These are phyloP conservation scores for Cichorium intybus DNA, from an alignment of 140 eudicot species.

Conservation along the genomic window DNA sequence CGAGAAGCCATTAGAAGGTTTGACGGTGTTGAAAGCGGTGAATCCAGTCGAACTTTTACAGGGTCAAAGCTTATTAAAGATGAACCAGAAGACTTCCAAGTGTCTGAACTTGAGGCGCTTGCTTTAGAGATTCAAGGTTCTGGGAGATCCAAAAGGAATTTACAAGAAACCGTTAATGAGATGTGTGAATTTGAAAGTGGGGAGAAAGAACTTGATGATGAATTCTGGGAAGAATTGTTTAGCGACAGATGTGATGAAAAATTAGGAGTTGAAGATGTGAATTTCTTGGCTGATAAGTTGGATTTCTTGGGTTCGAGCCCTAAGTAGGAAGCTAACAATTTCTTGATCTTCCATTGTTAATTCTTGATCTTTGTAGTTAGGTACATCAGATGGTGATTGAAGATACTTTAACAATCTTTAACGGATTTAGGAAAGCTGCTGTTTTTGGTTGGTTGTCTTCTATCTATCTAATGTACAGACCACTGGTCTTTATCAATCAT, in stretches of 20 bases:
- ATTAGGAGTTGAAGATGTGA: conserved; percentile 41
- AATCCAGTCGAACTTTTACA: conserved; percentile 30
- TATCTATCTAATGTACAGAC: conserved; percentile 10
- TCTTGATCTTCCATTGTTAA: conserved; percentile 28
- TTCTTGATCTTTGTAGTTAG: conserved; percentile 40
- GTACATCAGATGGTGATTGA: conserved; percentile 30
- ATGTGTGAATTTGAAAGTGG: conserved; percentile 28
- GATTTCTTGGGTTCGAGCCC: conserved; percentile 51
- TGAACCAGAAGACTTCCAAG: conserved; percentile 33
- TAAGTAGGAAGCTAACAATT: conserved; percentile 34
- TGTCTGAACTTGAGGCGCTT: conserved; percentile 82
- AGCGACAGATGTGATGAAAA: conserved; percentile 51
- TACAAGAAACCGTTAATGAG: conserved; percentile 30
- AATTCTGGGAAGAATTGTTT: conserved; percentile 86
- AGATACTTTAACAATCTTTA: conserved; percentile 23
- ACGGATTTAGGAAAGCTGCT: conserved; percentile 21
- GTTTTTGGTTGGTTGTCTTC: conserved; percentile 25
- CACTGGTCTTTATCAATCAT: neutral
- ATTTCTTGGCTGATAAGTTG: conserved; percentile 51
- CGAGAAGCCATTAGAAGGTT: conserved; percentile 36
- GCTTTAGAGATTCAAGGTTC: conserved; percentile 91
- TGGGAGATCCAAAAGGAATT: conserved; percentile 47
- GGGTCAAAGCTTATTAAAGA: conserved; percentile 19
- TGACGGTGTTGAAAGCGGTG: conserved; percentile 26
- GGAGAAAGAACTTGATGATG: conserved; percentile 72